Evolutionary conservation across 108 stramenopile species (phyloP).

Genomic region (Nitzschia inconspicua): DNA sequence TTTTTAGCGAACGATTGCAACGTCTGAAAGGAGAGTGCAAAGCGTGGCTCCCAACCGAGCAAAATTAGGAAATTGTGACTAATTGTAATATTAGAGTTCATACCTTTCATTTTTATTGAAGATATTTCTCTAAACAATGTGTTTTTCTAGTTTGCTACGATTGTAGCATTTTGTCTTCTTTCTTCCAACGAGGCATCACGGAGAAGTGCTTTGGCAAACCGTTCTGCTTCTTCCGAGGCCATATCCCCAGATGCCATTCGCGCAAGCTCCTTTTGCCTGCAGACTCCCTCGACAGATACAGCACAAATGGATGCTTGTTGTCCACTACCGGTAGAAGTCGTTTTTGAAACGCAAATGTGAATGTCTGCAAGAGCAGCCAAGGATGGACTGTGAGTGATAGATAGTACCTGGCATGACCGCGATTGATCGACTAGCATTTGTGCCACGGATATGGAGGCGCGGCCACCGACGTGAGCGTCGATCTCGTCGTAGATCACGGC

Average conservation of each 20-base stretch:
- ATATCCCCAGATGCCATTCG: conserved; percentile 81
- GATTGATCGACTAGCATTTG: conserved; percentile 72
- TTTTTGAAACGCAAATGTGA: conserved; percentile 68
- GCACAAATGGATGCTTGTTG: conserved; percentile 27
- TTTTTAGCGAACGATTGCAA: too few species aligned
- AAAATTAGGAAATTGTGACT: too few species aligned
- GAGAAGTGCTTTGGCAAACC: conserved; percentile 77
- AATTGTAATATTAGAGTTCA: too few species aligned
- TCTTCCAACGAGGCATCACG: conserved; percentile 33
- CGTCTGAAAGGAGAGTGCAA: too few species aligned
- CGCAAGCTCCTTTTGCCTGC: conserved; percentile 66
- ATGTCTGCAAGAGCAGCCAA: conserved; percentile 71
- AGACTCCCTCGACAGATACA: conserved; percentile 37
- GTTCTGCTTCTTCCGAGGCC: conserved; percentile 61
- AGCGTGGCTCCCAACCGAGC: too few species aligned
- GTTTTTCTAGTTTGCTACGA: background rate
- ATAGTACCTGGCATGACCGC: conserved; percentile 55
- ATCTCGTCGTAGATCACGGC: conserved; percentile 84
- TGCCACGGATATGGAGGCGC: conserved; percentile 76
- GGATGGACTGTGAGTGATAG: conserved; percentile 80
- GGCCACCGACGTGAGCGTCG: conserved; percentile 83
- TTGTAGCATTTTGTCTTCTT: background rate
- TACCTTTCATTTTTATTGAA: too few species aligned
- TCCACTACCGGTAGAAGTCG: background rate
- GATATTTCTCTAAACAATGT: background rate